A percentile compares a stretch with the other conserved stretches of the same genome.
These are phyloP conservation scores for Parmelia sp. DNA, from an alignment of 495 filamentous ascomycete species.

Conservation along the genomic window DNA sequence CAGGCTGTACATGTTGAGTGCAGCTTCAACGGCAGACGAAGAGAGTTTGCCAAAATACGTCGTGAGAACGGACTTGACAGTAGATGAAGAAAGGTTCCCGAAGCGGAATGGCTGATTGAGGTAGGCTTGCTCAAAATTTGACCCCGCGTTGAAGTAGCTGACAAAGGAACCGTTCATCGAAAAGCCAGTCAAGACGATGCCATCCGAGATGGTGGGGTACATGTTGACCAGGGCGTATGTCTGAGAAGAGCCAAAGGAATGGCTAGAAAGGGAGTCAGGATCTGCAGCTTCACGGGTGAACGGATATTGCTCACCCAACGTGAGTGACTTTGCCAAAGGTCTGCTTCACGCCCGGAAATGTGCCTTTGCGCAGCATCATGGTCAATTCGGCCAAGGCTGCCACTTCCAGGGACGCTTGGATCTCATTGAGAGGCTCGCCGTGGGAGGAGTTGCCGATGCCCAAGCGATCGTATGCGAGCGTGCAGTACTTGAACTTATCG, in stretches of 20 bases:
- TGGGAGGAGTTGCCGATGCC: constrained; percentile 51
- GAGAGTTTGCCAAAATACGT: neutral
- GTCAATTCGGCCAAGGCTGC: constrained; percentile 46
- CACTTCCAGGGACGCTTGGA: constrained; percentile 49
- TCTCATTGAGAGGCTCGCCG: constrained; percentile 47
- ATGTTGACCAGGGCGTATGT: constrained; percentile 39
- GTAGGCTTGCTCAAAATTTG: constrained; percentile 43
- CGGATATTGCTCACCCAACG: constrained; percentile 33
- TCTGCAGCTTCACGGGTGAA: neutral
- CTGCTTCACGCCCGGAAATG: constrained; percentile 29
- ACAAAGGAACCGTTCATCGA: constrained; percentile 35
- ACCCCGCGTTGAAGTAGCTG: constrained; percentile 35
- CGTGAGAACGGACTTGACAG: neutral
- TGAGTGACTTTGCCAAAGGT: constrained; percentile 47
- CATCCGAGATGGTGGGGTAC: constrained; percentile 50
- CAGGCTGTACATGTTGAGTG: constrained; percentile 12
- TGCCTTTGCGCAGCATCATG: constrained; percentile 39
- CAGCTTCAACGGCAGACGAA: neutral
- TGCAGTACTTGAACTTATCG: constrained; percentile 46
- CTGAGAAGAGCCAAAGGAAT: constrained; percentile 42
- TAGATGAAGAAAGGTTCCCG: constrained; percentile 16
- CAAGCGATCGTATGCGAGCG: constrained; percentile 52
- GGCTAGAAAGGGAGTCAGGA: constrained; percentile 24
- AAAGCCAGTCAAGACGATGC: constrained; percentile 53
- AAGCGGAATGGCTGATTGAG: constrained; percentile 38